Percentiles rank a stretch among this genome's conserved stretches.
Conservation (phyloP, 2,329 filamentous ascomycete species). For the Verticillium klebahnii region DNA sequence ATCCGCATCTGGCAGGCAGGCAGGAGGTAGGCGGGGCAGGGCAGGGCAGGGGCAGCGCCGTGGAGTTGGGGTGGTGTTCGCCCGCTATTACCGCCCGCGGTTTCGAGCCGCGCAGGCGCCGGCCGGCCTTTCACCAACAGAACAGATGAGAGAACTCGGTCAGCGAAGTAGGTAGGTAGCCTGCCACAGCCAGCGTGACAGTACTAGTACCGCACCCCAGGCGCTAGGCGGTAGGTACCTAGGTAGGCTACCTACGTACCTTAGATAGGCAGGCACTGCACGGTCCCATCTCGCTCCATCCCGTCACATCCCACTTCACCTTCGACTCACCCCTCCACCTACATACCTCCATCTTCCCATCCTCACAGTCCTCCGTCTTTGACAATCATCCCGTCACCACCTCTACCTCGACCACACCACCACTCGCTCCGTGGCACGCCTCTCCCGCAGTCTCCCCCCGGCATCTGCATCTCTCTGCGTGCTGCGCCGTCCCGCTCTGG, state of each 20-base stretch:
- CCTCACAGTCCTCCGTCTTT: conserved; percentile 25
- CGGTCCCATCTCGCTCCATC: not conserved
- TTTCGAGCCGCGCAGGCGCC: not conserved
- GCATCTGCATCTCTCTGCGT: conserved; percentile 2
- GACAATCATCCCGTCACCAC: conserved; percentile 14
- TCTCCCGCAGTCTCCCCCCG: conserved; percentile 4
- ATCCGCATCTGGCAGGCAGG: not conserved
- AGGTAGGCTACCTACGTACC: not conserved
- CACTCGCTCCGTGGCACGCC: not conserved
- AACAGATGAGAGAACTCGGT: not conserved
- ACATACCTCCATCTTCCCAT: not conserved
- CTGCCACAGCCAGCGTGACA: not conserved
- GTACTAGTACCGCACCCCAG: not conserved
- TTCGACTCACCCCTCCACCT: not conserved
- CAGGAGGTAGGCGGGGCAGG: not conserved
- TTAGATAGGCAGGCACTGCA: not conserved
- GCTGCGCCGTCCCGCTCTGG: not conserved
- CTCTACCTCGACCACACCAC: not conserved
- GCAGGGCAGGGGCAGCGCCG: not conserved
- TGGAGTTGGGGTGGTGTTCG: not conserved
- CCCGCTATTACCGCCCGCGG: not conserved
- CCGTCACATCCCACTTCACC: not conserved
- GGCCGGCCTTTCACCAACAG: not conserved
- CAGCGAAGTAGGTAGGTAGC: not conserved
- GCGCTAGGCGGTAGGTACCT: not conserved